Conservation (phyloP, 192 early-diverging fungal genomes). For the Backusella morwellensis region DNA sequence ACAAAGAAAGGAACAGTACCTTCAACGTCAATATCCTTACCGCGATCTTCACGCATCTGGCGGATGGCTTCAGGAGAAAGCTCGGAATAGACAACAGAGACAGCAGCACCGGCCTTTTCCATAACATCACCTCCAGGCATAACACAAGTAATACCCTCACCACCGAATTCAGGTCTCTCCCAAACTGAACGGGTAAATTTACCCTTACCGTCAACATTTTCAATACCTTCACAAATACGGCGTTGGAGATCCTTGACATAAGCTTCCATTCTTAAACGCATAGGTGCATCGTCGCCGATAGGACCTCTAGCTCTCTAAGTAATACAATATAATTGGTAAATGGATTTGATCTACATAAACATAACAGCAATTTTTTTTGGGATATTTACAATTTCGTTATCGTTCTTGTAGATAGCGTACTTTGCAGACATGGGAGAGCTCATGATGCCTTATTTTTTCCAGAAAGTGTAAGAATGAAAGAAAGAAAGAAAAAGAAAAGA, state of each 20-base stretch:
- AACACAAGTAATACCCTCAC: conserved; percentile 89
- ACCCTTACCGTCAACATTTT: conserved; percentile 54
- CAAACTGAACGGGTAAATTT: conserved; percentile 79
- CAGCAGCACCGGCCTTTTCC: conserved; percentile 95
- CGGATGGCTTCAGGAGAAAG: conserved; percentile 64
- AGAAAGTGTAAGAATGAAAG: background rate
- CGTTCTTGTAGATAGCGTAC: conserved; percentile 8
- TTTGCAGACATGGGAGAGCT: conserved; percentile 1
- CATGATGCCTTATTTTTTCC: background rate
- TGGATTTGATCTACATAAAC: background rate
- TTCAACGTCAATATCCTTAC: conserved; percentile 56
- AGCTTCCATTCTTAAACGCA: conserved; percentile 78
- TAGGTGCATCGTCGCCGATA: conserved; percentile 45
- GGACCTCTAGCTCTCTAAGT: conserved; percentile 31
- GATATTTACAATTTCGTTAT: conserved; percentile 1
- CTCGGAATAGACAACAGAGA: conserved; percentile 85
- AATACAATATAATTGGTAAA: background rate
- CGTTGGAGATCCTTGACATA: conserved; percentile 76
- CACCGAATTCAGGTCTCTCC: conserved; percentile 81
- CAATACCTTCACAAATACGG: conserved; percentile 64
- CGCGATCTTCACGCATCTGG: conserved; percentile 84
- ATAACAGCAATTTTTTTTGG: background rate
- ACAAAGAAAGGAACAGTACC: conserved; percentile 77
- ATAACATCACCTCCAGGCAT: conserved; percentile 88
- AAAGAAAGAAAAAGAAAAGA: background rate